A percentile compares a stretch with the other conserved stretches of the same genome.
phyloP scores from a whole-genome alignment of 192 early-diverging fungal species.

The Gonapodya sp. region DNA sequence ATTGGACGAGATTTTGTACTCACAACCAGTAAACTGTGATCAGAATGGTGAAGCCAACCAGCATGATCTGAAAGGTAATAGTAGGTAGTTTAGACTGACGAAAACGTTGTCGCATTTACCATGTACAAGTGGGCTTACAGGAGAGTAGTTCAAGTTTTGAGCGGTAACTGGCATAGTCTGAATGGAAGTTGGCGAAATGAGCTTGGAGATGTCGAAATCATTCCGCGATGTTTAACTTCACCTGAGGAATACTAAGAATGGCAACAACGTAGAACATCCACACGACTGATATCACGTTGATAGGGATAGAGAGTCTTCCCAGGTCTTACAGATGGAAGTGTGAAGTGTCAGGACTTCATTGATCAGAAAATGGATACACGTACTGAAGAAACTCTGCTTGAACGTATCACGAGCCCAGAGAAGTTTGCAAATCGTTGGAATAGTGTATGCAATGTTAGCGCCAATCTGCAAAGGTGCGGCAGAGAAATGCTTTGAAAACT shows the following conservation, averaged over 20 bases:
- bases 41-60: background rate
- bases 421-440: background rate
- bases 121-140: background rate
- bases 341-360: background rate
- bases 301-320: background rate
- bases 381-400: conserved; percentile 7
- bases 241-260: conserved; percentile 8
- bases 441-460: background rate
- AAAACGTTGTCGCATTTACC: background rate
- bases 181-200: background rate
- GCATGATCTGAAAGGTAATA: background rate
- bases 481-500: background rate
- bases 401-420: background rate
- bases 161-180: background rate
- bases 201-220: background rate
- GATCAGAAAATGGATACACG: background rate
- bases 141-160: background rate
- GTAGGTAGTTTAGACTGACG: background rate
- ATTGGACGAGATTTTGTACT: background rate
- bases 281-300: background rate
- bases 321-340: background rate
- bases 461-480: conserved; percentile 7
- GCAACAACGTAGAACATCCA: background rate
- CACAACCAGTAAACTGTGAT: conserved; percentile 1
- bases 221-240: background rate